Evolutionary conservation across 257 asterid genomes (phyloP).

Genomic region (Rehmannia glutinosa): DNA sequence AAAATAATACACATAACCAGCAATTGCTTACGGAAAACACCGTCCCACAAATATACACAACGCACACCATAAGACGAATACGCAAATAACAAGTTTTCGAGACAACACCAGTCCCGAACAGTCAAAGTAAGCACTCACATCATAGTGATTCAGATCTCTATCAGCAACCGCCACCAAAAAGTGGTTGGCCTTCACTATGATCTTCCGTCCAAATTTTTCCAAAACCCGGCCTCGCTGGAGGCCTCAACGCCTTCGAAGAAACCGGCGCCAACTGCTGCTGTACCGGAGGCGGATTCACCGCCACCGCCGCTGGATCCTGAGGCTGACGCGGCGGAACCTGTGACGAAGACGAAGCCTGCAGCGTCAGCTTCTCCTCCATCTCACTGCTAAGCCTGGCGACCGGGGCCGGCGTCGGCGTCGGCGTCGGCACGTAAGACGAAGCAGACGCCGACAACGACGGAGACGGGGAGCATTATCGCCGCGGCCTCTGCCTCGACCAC

Average conservation of each 20-base stretch:
- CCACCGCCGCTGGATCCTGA: neutral
- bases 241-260: constrained; percentile 43
- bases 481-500: constrained; percentile 32
- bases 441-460: neutral
- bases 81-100: neutral
- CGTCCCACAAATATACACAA: neutral
- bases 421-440: neutral
- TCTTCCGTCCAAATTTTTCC: constrained; percentile 36
- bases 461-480: constrained; percentile 20
- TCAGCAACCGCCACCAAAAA: constrained; percentile 52
- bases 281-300: neutral
- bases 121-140: constrained; percentile 41
- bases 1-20: neutral
- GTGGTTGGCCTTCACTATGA: constrained; percentile 55
- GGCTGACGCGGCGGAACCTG: constrained; percentile 10
- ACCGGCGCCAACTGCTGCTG: constrained; percentile 34
- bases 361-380: constrained; percentile 34
- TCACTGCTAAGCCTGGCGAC: constrained; percentile 19
- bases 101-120: no score
- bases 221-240: constrained; percentile 52
- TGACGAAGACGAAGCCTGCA: constrained; percentile 28
- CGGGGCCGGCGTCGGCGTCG: constrained; percentile 21
- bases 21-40: neutral
- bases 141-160: constrained; percentile 62
- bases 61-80: neutral